Percentiles rank a stretch among this genome's conserved stretches.
Conservation (phyloP, 768 basidiomycete species). For the Boletus reticuloceps region DNA sequence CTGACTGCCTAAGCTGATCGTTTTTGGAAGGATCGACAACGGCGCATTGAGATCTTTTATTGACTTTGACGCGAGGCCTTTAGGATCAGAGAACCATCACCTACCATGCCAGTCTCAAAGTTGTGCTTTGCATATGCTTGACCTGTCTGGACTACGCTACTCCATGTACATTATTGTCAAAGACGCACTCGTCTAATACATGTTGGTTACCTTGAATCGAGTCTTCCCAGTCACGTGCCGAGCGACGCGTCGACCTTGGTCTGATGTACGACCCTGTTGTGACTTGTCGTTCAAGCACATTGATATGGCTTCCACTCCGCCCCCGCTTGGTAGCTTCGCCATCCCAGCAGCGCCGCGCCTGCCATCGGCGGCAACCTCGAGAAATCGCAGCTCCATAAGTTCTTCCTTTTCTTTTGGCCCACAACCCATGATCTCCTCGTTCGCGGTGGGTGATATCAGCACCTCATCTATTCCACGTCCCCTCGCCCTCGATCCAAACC, state of each 20-base stretch:
- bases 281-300: not conserved
- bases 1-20: not conserved
- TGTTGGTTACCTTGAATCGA: not conserved
- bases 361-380: slow-evolving; percentile 52
- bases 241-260: slow-evolving; percentile 3
- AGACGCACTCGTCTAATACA: not conserved
- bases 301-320: slow-evolving; percentile 45
- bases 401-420: slow-evolving; percentile 85
- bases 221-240: slow-evolving; percentile 16
- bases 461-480: slow-evolving; percentile 52
- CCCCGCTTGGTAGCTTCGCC: slow-evolving; percentile 41
- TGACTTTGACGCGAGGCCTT: slow-evolving; percentile 68
- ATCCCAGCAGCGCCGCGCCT: slow-evolving; percentile 50
- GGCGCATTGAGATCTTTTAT: slow-evolving; percentile 71
- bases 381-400: slow-evolving; percentile 67
- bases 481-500: slow-evolving; percentile 74
- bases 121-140: not conserved
- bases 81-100: slow-evolving; percentile 34
- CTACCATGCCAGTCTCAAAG: no score
- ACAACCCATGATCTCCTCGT: slow-evolving; percentile 69
- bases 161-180: not conserved
- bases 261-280: not conserved
- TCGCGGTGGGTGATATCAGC: slow-evolving; percentile 62
- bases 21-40: slow-evolving; percentile 59
- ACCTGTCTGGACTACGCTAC: not conserved